Conservation (phyloP, 805 yeast genomes). For the Deakozyma indianensis region DNA sequence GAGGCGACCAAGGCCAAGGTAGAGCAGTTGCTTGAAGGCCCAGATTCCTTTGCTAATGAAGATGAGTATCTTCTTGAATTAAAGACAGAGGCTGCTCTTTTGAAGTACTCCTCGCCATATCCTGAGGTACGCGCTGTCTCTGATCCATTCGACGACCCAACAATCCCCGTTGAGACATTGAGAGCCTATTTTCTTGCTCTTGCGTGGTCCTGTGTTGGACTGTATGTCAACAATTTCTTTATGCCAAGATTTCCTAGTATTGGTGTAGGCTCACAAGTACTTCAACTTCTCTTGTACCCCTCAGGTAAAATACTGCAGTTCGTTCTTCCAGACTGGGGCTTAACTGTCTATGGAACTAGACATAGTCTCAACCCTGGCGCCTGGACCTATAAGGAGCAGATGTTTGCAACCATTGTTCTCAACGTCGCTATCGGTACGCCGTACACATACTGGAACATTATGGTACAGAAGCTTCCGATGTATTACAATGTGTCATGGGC, state of each 20-base stretch:
- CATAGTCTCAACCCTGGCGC: constrained; percentile 46
- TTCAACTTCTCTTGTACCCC: constrained; percentile 47
- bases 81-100: constrained; percentile 28
- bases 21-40: constrained; percentile 14
- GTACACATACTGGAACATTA: constrained; percentile 11
- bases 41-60: constrained; percentile 2
- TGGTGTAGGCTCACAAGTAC: constrained; percentile 32
- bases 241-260: constrained; percentile 40
- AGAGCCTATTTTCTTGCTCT: constrained; percentile 27
- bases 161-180: constrained; percentile 31
- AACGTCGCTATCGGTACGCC: constrained; percentile 7
- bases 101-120: constrained; percentile 31
- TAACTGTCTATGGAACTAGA: constrained; percentile 26
- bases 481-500: constrained; percentile 21
- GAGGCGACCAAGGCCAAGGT: constrained; percentile 22
- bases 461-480: constrained; percentile 19
- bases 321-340: constrained; percentile 27
- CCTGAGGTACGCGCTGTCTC: constrained; percentile 46
- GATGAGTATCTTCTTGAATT: constrained; percentile 7
- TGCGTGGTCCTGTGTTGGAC: constrained; percentile 37
- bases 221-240: constrained; percentile 41
- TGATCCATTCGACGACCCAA: constrained; percentile 35
- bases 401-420: constrained; percentile 34
- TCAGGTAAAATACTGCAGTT: constrained; percentile 31
- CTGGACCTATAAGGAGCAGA: constrained; percentile 52